Percentiles rank a stretch among this genome's conserved stretches.
phyloP scores from a whole-genome alignment of 2,329 filamentous ascomycete species.

The Furcasterigmium sp. region DNA sequence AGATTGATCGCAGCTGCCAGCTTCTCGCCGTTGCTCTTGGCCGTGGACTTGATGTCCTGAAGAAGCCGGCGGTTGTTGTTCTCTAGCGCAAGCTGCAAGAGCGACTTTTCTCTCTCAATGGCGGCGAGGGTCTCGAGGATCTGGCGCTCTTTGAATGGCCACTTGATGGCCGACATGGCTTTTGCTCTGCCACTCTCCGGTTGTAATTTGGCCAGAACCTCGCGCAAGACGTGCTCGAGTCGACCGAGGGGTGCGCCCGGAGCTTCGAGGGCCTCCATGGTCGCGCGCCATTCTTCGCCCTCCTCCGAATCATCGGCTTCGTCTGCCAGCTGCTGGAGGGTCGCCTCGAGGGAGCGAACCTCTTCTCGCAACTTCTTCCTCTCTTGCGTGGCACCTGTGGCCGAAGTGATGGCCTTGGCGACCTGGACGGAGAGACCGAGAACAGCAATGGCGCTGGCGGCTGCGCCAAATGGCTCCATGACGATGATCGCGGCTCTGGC shows the following conservation, averaged over 20 bases:
- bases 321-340: constrained; percentile 14
- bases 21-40: not conserved
- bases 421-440: constrained; percentile 13
- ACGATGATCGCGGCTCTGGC: too few relatives aligned
- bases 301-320: constrained; percentile 13
- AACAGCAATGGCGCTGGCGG: constrained; percentile 15
- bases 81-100: not conserved
- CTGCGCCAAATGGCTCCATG: constrained; percentile 10
- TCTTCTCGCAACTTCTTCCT: constrained; percentile 12
- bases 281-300: constrained; percentile 13
- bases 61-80: not conserved
- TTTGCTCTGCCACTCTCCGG: constrained; percentile 8
- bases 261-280: constrained; percentile 13
- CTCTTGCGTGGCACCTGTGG: constrained; percentile 10
- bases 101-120: not conserved
- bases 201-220: constrained; percentile 10
- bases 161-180: constrained; percentile 6
- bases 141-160: constrained; percentile 16
- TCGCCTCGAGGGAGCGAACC: constrained; percentile 10
- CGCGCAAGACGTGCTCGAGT: constrained; percentile 5
- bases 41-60: not conserved
- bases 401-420: constrained; percentile 12
- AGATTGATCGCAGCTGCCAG: not conserved
- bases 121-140: not conserved
- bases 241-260: constrained; percentile 12